A percentile compares a stretch with the other conserved stretches of the same genome.
Conservation (phyloP, 2,329 filamentous ascomycete species). For the Colletotrichum sp. region DNA sequence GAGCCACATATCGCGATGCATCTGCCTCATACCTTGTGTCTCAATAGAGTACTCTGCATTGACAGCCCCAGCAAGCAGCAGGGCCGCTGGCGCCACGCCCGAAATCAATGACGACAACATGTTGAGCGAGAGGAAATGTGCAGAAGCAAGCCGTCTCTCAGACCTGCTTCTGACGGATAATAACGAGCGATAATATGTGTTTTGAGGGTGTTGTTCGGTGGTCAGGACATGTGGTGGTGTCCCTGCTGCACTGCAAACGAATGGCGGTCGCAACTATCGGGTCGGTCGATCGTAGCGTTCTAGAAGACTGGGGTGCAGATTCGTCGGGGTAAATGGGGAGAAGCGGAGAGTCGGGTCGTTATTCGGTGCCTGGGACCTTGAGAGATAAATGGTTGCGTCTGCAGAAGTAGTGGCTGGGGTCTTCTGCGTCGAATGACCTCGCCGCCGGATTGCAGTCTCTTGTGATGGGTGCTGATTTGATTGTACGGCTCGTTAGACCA, state of each 20-base stretch:
- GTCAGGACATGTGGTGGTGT: background rate
- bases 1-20: background rate
- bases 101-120: background rate
- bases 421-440: background rate
- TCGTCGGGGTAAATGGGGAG: background rate
- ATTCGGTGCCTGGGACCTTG: background rate
- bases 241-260: background rate
- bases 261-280: background rate
- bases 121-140: background rate
- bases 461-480: background rate
- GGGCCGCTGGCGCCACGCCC: background rate
- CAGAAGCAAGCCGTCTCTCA: background rate
- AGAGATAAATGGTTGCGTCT: background rate
- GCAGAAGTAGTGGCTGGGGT: background rate
- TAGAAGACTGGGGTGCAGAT: background rate
- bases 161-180: background rate
- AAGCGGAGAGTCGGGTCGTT: background rate
- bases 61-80: background rate
- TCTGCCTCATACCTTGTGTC: background rate
- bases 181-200: background rate
- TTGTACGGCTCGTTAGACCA: background rate
- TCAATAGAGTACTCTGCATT: constrained; percentile 11
- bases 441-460: background rate
- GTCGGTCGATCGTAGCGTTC: background rate
- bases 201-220: background rate